phyloP scores from a whole-genome alignment of 345 rosid species.

The Citrus reticulata region DNA sequence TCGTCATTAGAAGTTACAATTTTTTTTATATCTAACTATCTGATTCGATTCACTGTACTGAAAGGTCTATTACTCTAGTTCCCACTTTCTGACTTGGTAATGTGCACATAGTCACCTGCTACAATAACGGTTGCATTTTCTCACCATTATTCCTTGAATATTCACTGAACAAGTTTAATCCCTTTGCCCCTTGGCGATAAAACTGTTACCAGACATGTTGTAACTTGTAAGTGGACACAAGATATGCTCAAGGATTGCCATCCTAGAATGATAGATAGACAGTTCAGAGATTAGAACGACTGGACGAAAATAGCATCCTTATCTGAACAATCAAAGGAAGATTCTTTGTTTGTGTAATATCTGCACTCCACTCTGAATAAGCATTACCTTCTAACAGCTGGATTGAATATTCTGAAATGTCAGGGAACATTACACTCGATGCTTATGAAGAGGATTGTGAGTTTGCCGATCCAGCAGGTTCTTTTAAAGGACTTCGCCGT shows the following conservation, averaged over 20 bases:
- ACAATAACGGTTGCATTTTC: neutral
- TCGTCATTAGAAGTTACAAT: neutral
- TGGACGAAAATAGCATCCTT: neutral
- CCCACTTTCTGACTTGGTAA: neutral
- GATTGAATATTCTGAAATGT: neutral
- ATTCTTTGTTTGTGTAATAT: neutral
- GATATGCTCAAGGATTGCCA: too few relatives aligned
- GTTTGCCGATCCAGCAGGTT: slow-evolving; percentile 97
- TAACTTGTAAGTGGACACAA: neutral
- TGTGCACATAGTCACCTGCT: neutral
- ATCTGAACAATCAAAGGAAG: neutral
- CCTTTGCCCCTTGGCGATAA: neutral
- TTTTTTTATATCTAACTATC: neutral
- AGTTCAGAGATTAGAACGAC: too few relatives aligned
- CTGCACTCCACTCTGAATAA: neutral
- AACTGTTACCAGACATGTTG: neutral
- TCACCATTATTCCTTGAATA: neutral
- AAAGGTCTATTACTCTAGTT: neutral
- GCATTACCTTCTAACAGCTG: neutral
- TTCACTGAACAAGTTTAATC: neutral
- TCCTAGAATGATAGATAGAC: too few relatives aligned
- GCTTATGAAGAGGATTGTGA: slow-evolving; percentile 89
- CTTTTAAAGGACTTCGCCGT: slow-evolving; percentile 81
- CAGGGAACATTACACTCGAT: slow-evolving; percentile 69
- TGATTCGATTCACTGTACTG: neutral